Evolutionary conservation across 176 grass and related monocot genomes (phyloP).

Genomic region (Zoysia pacifica): DNA sequence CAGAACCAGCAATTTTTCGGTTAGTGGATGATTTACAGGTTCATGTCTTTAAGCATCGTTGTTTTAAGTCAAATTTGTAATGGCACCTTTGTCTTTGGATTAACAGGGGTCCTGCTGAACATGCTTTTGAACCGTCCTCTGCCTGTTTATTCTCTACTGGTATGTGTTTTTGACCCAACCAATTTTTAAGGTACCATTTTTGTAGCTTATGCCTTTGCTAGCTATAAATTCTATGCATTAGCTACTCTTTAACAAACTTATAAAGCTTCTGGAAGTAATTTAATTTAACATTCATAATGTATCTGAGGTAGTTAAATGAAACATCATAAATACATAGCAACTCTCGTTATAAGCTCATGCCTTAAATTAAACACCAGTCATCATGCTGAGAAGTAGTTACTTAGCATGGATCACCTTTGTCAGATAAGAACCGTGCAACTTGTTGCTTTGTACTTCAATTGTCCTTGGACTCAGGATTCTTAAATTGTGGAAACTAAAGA

Average conservation of each 20-base stretch:
- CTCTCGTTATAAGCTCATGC: conserved; percentile 4
- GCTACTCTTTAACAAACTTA: neutral
- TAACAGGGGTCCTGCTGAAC: conserved; percentile 75
- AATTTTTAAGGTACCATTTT: no score
- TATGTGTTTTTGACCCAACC: conserved; percentile 44
- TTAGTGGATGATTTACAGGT: conserved; percentile 23
- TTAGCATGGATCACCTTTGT: conserved; percentile 39
- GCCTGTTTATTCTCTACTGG: conserved; percentile 70
- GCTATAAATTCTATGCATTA: neutral
- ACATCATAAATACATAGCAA: conserved; percentile 19
- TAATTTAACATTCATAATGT: neutral
- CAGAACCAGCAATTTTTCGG: conserved; percentile 78
- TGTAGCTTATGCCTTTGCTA: no score
- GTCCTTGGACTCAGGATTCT: conserved; percentile 53
- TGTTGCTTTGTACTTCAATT: conserved; percentile 52
- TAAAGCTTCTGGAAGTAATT: neutral
- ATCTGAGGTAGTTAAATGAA: conserved; percentile 7
- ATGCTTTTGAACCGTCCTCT: conserved; percentile 64
- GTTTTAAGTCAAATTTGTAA: conserved; percentile 13
- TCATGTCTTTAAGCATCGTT: conserved; percentile 24
- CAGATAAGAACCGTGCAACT: conserved; percentile 37
- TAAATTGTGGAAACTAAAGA: conserved; percentile 53
- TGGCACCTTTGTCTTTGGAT: conserved; percentile 29
- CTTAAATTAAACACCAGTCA: conserved; percentile 23
- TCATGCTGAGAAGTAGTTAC: conserved; percentile 37